Conservation (phyloP, 2,329 filamentous ascomycete genomes). For the Alternaria dauci region DNA sequence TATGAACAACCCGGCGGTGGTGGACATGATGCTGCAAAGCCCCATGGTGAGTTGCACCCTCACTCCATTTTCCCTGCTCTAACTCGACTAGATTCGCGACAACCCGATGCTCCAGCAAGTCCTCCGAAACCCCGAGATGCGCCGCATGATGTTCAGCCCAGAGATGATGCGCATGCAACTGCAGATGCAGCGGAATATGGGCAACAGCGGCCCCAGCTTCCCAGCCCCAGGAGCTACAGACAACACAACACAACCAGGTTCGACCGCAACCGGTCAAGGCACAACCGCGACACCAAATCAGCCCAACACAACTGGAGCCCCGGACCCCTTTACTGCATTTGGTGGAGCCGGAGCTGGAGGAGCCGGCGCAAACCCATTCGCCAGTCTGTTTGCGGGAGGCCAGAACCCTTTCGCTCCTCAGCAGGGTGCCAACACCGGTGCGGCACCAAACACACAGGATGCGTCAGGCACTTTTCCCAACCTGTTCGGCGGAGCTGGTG, state of each 20-base stretch:
- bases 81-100: slow-evolving; percentile 68
- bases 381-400: slow-evolving; percentile 61
- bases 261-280: slow-evolving; percentile 36
- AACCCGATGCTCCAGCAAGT: slow-evolving; percentile 90
- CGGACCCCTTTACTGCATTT: slow-evolving; percentile 59
- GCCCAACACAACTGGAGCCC: slow-evolving; percentile 43
- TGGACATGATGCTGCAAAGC: slow-evolving; percentile 76
- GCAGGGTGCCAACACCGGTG: slow-evolving; percentile 33
- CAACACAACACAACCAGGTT: slow-evolving; percentile 66
- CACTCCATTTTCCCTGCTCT: slow-evolving; percentile 4
- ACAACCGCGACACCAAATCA: slow-evolving; percentile 51
- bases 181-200: slow-evolving; percentile 76
- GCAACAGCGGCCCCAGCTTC: slow-evolving; percentile 66
- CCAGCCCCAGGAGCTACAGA: slow-evolving; percentile 93
- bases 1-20: slow-evolving; percentile 90
- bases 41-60: slow-evolving; percentile 58
- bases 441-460: slow-evolving; percentile 29
- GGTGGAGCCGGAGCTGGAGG: slow-evolving; percentile 46
- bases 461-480: slow-evolving; percentile 48
- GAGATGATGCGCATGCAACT: slow-evolving; percentile 82
- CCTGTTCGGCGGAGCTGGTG: slow-evolving; percentile 61
- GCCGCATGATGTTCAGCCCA: slow-evolving; percentile 92
- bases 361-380: slow-evolving; percentile 64
- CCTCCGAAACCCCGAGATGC: slow-evolving; percentile 86
- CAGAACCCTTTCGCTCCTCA: slow-evolving; percentile 49